Base-by-base conservation (phyloP, 371 early-diverging fungal genomes). In the Nematocida homosporus region DNA sequence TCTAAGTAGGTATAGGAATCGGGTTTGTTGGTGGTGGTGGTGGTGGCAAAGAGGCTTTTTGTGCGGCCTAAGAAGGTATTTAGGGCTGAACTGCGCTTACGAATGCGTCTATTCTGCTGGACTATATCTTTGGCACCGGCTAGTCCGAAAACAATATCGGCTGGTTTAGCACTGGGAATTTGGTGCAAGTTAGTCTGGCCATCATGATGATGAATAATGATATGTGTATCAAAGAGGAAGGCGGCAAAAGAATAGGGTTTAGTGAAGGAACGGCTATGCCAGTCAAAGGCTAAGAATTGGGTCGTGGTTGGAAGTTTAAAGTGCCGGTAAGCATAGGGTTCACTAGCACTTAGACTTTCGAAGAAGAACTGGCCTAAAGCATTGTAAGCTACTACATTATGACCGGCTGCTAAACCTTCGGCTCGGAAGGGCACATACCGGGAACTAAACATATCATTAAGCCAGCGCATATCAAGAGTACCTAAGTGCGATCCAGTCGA, bases 361-460 rank as follows among this genome's bases (percentile, higher is more conserved):
- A 72, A 72, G 53, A 42, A 59, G 32, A 72, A 72, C 8, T 72
- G 13, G 30, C 75, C 75, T 10, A 4, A 35, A 13, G 10, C 3
- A 32, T 72, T 72, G 61, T 72, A 72, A 23, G 63, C 37, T 6
- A 64, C 75, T 40, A 60, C 6, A 37, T 72, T n/a, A n/a, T 32
- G 60, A 4, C 61, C 50, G 0, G 54, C 48, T 2, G 75, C 35
- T 4, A 61, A 29, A 23, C n/a, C 30, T 23, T 44, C 48, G 0
- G 23, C 20, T 4, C 16, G 27, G 5, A 72, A 0, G 5, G 20
- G 20, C 10, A 42, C 52, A 6, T 59, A 8, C 0, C 18, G 16
- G 18, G 25, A 18, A 27, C 48, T 23, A 23, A 29, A 61, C 3
- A 16, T 23, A 8, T 30, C 23, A 27, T 41, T 51, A 18, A 50